These are phyloP conservation scores for Hemileccinum impolitum DNA, from an alignment of 768 basidiomycete genomes.

Conservation along the genomic window DNA sequence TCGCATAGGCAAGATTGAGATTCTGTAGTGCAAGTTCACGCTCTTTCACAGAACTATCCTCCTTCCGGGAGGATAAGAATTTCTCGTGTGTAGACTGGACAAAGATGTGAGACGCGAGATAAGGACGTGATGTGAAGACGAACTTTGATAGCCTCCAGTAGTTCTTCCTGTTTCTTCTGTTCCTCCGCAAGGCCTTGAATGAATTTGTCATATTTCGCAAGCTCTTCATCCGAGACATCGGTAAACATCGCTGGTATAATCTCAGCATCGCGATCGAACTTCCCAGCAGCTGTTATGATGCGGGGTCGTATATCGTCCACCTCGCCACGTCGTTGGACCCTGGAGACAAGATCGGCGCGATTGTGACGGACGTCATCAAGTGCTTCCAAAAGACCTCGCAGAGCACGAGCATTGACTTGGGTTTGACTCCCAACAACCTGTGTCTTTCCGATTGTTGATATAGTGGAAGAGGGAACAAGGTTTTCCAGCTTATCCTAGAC, in stretches of 20 bases:
- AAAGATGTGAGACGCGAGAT: neutral
- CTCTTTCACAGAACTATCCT: constrained; percentile 73
- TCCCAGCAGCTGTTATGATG: constrained; percentile 62
- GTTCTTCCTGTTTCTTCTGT: constrained; percentile 57
- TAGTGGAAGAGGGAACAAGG: constrained; percentile 65
- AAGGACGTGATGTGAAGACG: constrained; percentile 10
- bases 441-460: constrained; percentile 27
- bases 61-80: constrained; percentile 74
- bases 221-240: constrained; percentile 70
- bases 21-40: constrained; percentile 80
- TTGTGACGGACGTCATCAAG: constrained; percentile 68
- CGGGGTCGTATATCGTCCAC: constrained; percentile 72
- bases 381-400: constrained; percentile 74
- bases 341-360: constrained; percentile 58
- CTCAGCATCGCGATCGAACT: constrained; percentile 63
- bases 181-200: constrained; percentile 54
- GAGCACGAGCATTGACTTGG: constrained; percentile 59
- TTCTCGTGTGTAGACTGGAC: constrained; percentile 60
- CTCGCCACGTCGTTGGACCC: constrained; percentile 58
- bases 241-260: constrained; percentile 87
- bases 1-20: constrained; percentile 81
- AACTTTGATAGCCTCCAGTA: constrained; percentile 71
- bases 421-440: constrained; percentile 47
- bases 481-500: constrained; percentile 61
- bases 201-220: constrained; percentile 79